A percentile compares a stretch with the other conserved stretches of the same genome.
Conservation (phyloP, 192 early-diverging fungal genomes). For the Coemansia sp. region DNA sequence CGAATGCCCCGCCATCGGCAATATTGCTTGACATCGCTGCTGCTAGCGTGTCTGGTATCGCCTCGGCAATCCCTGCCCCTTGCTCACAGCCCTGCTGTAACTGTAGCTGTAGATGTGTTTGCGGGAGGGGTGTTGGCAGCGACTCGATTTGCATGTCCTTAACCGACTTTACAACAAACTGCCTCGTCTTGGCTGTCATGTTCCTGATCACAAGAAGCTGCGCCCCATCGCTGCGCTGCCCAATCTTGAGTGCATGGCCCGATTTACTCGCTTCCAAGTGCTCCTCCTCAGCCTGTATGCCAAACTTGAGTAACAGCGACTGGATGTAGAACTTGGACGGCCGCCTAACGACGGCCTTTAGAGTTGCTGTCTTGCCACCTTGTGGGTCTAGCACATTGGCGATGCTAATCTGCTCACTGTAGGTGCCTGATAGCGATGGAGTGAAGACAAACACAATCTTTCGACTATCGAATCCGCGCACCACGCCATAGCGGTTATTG, state of each 20-base stretch:
- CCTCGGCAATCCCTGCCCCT: not conserved
- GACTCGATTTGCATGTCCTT: not conserved
- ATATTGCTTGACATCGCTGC: not conserved
- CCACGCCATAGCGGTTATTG: conserved; percentile 77
- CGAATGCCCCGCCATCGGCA: not conserved
- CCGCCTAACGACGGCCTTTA: conserved; percentile 90
- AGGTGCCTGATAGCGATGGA: conserved; percentile 84
- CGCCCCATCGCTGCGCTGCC: conserved; percentile 53
- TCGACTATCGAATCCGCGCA: conserved; percentile 85
- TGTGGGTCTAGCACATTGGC: conserved; percentile 86
- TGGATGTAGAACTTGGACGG: conserved; percentile 86
- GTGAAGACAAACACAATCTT: conserved; percentile 93
- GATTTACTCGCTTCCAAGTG: not conserved
- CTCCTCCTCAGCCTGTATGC: conserved; percentile 15
- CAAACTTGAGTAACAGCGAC: conserved; percentile 73
- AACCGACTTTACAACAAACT: conserved; percentile 55
- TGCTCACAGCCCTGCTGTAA: not conserved
- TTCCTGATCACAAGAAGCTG: conserved; percentile 77
- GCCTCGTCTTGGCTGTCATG: conserved; percentile 75
- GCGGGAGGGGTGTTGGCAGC: not conserved
- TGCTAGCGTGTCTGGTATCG: not conserved
- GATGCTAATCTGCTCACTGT: conserved; percentile 80
- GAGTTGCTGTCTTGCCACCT: conserved; percentile 71
- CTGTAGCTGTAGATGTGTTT: not conserved
- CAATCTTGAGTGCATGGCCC: conserved; percentile 51